phyloP scores from a whole-genome alignment of 2,329 filamentous ascomycete species.

The Bipolaris sorokiniana region DNA sequence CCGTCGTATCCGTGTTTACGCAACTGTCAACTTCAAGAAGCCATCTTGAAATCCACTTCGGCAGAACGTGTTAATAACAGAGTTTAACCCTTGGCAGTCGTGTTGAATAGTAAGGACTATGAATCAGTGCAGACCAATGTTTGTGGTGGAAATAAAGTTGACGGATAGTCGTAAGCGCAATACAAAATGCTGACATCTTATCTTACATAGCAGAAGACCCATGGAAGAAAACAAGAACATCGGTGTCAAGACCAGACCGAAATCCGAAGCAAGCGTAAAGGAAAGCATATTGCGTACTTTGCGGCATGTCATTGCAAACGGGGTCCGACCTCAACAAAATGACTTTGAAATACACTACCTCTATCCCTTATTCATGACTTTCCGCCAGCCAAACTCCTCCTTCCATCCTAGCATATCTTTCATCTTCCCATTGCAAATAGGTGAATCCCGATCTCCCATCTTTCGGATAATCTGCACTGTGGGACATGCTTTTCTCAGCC shows the following conservation, averaged over 20 bases:
- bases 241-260: background rate
- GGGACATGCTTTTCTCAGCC: constrained; percentile 57
- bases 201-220: too few relatives aligned
- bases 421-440: constrained; percentile 65
- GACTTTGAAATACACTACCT: background rate
- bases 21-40: background rate
- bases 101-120: background rate
- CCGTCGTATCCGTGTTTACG: background rate
- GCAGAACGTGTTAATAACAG: background rate
- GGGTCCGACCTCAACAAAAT: background rate
- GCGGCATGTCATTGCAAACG: too few relatives aligned
- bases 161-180: too few relatives aligned
- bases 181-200: too few relatives aligned
- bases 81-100: background rate
- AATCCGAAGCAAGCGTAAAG: too few relatives aligned
- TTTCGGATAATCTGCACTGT: constrained; percentile 57
- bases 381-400: constrained; percentile 62
- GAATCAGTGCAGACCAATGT: background rate
- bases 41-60: background rate
- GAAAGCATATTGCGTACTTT: background rate
- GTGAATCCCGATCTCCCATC: constrained; percentile 63
- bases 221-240: too few relatives aligned
- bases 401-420: constrained; percentile 62
- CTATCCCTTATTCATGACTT: constrained; percentile 8
- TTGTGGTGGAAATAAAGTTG: background rate